Percentiles rank a stretch among this genome's conserved stretches.
phyloP scores from a whole-genome alignment of 2,329 filamentous ascomycete species.

The Fusarium secorum region DNA sequence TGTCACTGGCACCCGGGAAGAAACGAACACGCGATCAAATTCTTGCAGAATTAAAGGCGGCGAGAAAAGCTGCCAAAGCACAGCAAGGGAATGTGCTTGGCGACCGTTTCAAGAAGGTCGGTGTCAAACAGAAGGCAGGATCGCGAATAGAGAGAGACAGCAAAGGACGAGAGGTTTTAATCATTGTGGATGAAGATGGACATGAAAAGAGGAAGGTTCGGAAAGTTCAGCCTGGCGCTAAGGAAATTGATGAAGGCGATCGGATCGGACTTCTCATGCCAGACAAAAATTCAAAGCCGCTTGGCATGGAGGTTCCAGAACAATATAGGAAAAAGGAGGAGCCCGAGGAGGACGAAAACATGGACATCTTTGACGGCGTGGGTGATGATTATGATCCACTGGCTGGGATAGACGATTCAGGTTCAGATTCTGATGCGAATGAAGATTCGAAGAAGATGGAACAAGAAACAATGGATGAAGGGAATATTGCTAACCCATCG shows the following conservation, averaged over 20 bases:
- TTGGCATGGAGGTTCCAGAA: conserved; percentile 73
- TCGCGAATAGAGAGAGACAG: conserved; percentile 68
- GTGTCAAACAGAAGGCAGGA: conserved; percentile 60
- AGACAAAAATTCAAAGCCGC: conserved; percentile 62
- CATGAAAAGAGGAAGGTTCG: conserved; percentile 72
- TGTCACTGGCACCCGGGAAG: conserved; percentile 60
- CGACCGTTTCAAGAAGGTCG: conserved; percentile 71
- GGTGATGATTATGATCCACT: conserved; percentile 74
- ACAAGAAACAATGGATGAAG: conserved; percentile 32
- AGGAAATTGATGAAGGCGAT: conserved; percentile 49
- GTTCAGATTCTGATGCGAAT: conserved; percentile 56
- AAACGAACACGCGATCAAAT: conserved; percentile 73
- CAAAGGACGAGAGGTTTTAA: conserved; percentile 69
- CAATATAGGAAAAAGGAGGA: conserved; percentile 59
- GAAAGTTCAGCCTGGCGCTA: conserved; percentile 55
- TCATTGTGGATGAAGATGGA: conserved; percentile 71
- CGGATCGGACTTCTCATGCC: conserved; percentile 58
- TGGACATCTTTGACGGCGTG: conserved; percentile 71
- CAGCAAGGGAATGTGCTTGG: conserved; percentile 61
- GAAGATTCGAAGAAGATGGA: conserved; percentile 44
- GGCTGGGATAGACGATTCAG: conserved; percentile 61
- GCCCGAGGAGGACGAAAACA: conserved; percentile 61
- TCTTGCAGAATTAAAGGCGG: conserved; percentile 70
- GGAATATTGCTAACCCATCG: conserved; percentile 33
- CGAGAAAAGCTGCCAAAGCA: conserved; percentile 66